These are phyloP conservation scores for Podosphaera xanthii DNA, from an alignment of 2,329 filamentous ascomycete genomes.

Conservation along the genomic window DNA sequence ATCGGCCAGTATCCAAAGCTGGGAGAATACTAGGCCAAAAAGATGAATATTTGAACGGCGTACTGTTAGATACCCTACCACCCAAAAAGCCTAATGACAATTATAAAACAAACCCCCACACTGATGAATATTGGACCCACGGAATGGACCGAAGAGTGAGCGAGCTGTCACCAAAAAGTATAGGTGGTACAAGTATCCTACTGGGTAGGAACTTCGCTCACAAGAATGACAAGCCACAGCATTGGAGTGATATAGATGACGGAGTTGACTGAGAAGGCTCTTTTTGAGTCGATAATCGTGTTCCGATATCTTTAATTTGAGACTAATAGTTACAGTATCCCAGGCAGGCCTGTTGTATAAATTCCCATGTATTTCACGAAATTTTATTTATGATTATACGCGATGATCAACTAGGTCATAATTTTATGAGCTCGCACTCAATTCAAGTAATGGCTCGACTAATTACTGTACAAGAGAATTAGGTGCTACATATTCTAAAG, in stretches of 20 bases:
- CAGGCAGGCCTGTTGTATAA: slow-evolving; percentile 4
- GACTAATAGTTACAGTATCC: slow-evolving; percentile 7
- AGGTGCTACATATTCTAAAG: no score
- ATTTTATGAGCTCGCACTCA: not conserved
- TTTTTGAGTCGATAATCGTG: not conserved
- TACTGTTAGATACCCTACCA: slow-evolving; percentile 13
- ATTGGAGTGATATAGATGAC: slow-evolving; percentile 12
- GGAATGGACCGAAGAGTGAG: slow-evolving; percentile 9
- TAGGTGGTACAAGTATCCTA: slow-evolving; percentile 14
- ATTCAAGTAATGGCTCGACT: no score
- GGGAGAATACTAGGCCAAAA: slow-evolving; percentile 17
- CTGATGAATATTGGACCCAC: slow-evolving; percentile 11
- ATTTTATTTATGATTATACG: not conserved
- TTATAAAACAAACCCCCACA: slow-evolving; percentile 11
- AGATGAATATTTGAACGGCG: slow-evolving; percentile 11
- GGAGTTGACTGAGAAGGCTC: slow-evolving; percentile 10
- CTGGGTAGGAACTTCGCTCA: slow-evolving; percentile 14
- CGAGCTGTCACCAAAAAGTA: slow-evolving; percentile 13
- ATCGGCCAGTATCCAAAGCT: slow-evolving; percentile 13
- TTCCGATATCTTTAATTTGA: not conserved
- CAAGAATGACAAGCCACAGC: slow-evolving; percentile 12
- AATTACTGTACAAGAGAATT: no score
- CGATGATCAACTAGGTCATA: not conserved
- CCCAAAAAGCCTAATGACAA: slow-evolving; percentile 10
- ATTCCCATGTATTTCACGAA: not conserved